These are phyloP conservation scores for Hypoxylon sp. DNA, from an alignment of 2,329 filamentous ascomycete species.

Conservation along the genomic window DNA sequence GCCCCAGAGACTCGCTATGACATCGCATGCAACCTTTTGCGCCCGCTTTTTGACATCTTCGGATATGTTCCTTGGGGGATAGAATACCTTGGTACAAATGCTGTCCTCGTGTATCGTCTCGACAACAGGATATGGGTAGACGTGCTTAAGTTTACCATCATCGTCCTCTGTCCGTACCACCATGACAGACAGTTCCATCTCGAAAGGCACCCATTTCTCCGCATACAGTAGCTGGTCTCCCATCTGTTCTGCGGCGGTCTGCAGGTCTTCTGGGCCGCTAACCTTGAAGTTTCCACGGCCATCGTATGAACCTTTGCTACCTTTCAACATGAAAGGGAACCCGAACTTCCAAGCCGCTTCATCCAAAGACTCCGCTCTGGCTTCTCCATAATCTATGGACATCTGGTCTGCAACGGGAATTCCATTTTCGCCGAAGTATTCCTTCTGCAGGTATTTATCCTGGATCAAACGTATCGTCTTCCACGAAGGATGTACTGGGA, in stretches of 20 bases:
- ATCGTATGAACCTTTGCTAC: conserved; percentile 90
- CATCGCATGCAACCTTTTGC: conserved; percentile 81
- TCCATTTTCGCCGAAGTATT: conserved; percentile 75
- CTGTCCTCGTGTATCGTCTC: conserved; percentile 97
- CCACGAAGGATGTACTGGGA: conserved; percentile 84
- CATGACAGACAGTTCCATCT: conserved; percentile 91
- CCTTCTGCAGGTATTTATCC: conserved; percentile 93
- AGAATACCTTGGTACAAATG: conserved; percentile 93
- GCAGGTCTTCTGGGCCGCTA: conserved; percentile 60
- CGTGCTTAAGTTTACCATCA: conserved; percentile 61
- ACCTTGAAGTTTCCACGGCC: conserved; percentile 78
- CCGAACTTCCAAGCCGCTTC: conserved; percentile 75
- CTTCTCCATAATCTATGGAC: conserved; percentile 68
- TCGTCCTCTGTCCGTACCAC: conserved; percentile 88
- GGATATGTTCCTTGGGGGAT: conserved; percentile 80
- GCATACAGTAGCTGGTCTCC: conserved; percentile 82
- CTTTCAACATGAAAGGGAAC: conserved; percentile 93
- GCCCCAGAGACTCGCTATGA: conserved; percentile 84
- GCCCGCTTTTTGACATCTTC: conserved; percentile 72
- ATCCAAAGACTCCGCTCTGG: conserved; percentile 71
- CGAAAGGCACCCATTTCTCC: conserved; percentile 89
- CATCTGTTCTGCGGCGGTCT: conserved; percentile 76
- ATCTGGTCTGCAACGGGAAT: conserved; percentile 81
- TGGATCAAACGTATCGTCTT: conserved; percentile 89
- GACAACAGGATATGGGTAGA: conserved; percentile 85